Base-by-base conservation (phyloP, 164 flowering plant genomes). In the Nelumbo lutea region DNA sequence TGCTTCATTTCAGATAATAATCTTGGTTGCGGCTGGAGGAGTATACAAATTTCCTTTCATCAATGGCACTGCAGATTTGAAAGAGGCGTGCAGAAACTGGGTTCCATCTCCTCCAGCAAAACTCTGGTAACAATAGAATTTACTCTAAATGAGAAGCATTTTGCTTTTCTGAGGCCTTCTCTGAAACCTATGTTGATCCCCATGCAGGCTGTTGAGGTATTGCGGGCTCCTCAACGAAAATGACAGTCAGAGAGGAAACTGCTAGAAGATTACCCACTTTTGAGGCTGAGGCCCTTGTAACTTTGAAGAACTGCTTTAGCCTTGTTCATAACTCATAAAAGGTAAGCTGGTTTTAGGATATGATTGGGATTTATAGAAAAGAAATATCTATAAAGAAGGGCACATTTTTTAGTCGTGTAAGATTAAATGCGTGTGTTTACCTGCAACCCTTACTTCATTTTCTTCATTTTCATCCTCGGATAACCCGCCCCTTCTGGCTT, bases 161-260 rank as follows among this genome's bases (percentile, higher is more conserved):
- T 44, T 13, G 13, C 39, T 53, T 48, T 46, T 9, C 1, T 53
- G 5, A 38, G 74, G 48, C 42, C 9, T 9, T 71, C 10, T 38
- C 61, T 77, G 55, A 72, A 52, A 59, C 64, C 39, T 38, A n/a
- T 59, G 6, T 64, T 55, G 57, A 47, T 61, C 15, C 69, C 41
- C 66, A 42, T 76, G 78, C 84, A 93, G 96, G 96, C 96, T 3
- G 96, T 88, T n/a, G 98, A 94, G 80, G 96, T 94, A 53, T 77
- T 94, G 56, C 91, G 98, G 98, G 91, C 98, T 41, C 98, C 98
- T 40, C 98, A 94, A 90, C 73, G 97, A 88, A 78, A 84, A 86
- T 64, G 97, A 91, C 77, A 85, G 46, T 78, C 97, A 2, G 97
- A 94, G 70, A 77, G 90, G 63, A 92, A 94, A 72, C 77, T 94